Evolutionary conservation across 2,329 filamentous ascomycete genomes (phyloP), one percentile per base, ranked within the genome.

Genomic region (Colletotrichum sp.): DNA sequence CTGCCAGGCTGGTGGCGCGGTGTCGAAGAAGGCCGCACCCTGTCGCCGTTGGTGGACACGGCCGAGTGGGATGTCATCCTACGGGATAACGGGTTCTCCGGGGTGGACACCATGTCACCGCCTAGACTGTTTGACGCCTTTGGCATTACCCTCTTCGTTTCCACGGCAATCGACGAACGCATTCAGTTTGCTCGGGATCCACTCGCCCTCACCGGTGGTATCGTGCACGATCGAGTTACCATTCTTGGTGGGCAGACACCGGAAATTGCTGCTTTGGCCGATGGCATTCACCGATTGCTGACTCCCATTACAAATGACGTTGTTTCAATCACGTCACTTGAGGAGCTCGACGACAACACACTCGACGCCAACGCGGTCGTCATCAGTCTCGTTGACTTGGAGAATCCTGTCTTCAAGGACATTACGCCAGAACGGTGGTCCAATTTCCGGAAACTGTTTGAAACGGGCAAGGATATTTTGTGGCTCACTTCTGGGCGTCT

Each of bases 1-100:
- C 76, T 83, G 8, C 76, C 81, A 0, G 82, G 81, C 8, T 86
- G 85, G 84, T 86, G 84, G 84, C 60, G 15, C 16, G 69, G 69
- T 13, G 15, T 64, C 7, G 39, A 65, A 2, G 69, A 71, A 15
- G 69, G 69, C 4, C 44, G 69, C 32, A 36, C 28, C 21, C 28
- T 36, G 28, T 34, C 30, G 12, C 60, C 59, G 4, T 55, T 62
- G 12, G 62, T 68, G 6, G 30, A 30, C 10, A 63, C 52, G 32
- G 21, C 28, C 16, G 60, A 63, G 8, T 63, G 60, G 60, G 60
- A 63, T 36, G 16, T 26, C 7, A n/a, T 39, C 9, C 60, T 75
- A 15, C 63, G 71, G 7, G 28, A 59, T n/a, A 65, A 36, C 3
- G 78, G 72, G 1, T 78, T 78, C 65, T 74, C 72, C 2, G 77